Evolutionary conservation across 192 early-diverging fungal genomes (phyloP).

Genomic region (Mortierella claussenii): DNA sequence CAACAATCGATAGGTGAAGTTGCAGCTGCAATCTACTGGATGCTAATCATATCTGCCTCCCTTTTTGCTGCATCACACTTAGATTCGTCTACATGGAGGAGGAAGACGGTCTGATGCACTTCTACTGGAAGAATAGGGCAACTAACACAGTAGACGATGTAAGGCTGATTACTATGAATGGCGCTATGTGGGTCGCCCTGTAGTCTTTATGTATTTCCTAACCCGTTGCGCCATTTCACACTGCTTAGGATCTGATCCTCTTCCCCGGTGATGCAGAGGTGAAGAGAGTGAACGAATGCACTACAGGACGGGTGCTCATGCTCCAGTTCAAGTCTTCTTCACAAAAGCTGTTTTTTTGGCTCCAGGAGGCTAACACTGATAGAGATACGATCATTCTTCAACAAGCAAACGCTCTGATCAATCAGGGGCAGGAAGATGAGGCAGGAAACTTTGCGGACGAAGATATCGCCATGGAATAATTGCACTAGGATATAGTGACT

Average conservation of each 20-base stretch:
- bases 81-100: constrained; percentile 72
- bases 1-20: too few relatives aligned
- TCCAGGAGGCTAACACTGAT: constrained; percentile 74
- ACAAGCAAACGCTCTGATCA: constrained; percentile 68
- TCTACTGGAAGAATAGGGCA: constrained; percentile 83
- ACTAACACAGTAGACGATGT: constrained; percentile 61
- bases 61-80: not conserved
- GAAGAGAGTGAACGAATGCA: constrained; percentile 57
- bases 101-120: constrained; percentile 80
- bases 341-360: constrained; percentile 86
- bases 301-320: constrained; percentile 80
- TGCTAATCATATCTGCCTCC: not conserved
- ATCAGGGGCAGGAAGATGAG: constrained; percentile 32
- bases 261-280: constrained; percentile 83
- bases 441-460: constrained; percentile 46
- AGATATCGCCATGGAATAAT: constrained; percentile 27
- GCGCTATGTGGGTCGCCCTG: too few relatives aligned
- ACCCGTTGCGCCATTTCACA: not conserved
- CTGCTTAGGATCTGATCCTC: constrained; percentile 71
- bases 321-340: constrained; percentile 84
- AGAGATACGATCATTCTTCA: constrained; percentile 67
- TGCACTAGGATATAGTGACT: not conserved
- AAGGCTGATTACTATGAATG: too few relatives aligned
- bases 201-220: too few relatives aligned
- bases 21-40: too few relatives aligned